phyloP scores from a whole-genome alignment of 2,329 filamentous ascomycete species.

The Acrocalymma vagum region DNA sequence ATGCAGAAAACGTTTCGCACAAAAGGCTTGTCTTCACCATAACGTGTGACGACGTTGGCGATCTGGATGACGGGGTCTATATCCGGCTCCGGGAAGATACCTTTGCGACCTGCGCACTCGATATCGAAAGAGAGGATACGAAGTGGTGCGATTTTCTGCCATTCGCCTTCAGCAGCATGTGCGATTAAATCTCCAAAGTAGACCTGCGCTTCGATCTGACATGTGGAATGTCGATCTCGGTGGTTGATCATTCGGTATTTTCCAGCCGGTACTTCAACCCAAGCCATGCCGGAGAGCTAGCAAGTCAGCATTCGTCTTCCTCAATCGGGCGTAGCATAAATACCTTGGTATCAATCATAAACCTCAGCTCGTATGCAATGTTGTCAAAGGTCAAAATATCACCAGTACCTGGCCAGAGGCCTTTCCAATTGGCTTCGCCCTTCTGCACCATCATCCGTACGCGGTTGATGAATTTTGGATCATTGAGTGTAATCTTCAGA shows the following conservation, averaged over 20 bases:
- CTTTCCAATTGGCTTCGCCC: constrained; percentile 85
- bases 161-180: constrained; percentile 89
- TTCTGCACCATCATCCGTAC: constrained; percentile 79
- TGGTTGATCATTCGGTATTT: constrained; percentile 76
- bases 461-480: constrained; percentile 82
- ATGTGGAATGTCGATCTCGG: constrained; percentile 81
- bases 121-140: constrained; percentile 97
- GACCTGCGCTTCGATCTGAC: constrained; percentile 92
- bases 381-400: constrained; percentile 92
- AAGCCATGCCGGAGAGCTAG: constrained; percentile 92
- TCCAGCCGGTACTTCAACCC: constrained; percentile 84
- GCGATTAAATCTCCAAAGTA: constrained; percentile 85
- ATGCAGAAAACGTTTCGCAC: constrained; percentile 96
- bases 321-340: constrained; percentile 17
- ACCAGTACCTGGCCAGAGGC: constrained; percentile 74
- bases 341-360: constrained; percentile 97
- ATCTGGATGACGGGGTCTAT: constrained; percentile 97
- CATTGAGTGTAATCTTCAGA: constrained; percentile 90
- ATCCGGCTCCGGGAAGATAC: constrained; percentile 93
- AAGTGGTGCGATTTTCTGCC: constrained; percentile 96
- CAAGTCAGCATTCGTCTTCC: constrained; percentile 8
- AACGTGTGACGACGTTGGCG: constrained; percentile 92
- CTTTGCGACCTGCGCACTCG: constrained; percentile 96
- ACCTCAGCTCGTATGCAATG: constrained; percentile 91
- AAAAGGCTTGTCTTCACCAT: constrained; percentile 95